A percentile compares a stretch with the other conserved stretches of the same genome.
phyloP scores from a whole-genome alignment of 257 asterid species.

The Paulownia fortunei region DNA sequence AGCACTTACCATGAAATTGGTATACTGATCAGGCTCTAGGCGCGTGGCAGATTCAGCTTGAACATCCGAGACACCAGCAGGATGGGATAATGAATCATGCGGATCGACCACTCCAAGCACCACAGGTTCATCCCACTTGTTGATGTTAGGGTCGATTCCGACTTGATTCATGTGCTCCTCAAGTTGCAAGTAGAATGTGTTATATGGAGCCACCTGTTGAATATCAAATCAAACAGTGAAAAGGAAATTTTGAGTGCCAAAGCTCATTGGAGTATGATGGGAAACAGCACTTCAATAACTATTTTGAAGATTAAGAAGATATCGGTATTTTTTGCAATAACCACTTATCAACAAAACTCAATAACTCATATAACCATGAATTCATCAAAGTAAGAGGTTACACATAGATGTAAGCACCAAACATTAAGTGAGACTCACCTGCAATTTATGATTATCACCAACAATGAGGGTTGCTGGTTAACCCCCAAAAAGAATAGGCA shows the following conservation, averaged over 20 bases:
- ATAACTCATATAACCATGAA: constrained; percentile 7
- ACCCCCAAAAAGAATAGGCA: constrained; percentile 95
- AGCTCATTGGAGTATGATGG: constrained; percentile 14
- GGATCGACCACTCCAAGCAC: no score
- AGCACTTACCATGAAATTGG: constrained; percentile 65
- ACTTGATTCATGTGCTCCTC: no score
- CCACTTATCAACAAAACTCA: constrained; percentile 13
- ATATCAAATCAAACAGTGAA: constrained; percentile 22
- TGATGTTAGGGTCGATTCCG: no score
- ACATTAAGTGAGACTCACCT: constrained; percentile 57
- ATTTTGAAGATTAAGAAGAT: constrained; percentile 10
- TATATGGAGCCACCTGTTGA: constrained; percentile 90
- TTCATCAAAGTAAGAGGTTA: constrained; percentile 4
- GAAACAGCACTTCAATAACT: background rate
- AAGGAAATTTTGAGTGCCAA: constrained; percentile 11
- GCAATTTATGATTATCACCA: constrained; percentile 98
- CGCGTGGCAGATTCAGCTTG: constrained; percentile 81
- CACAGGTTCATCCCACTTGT: no score
- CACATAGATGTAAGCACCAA: constrained; percentile 19
- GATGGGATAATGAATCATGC: no score
- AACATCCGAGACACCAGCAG: no score
- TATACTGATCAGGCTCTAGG: constrained; percentile 81
- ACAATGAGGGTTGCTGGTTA: constrained; percentile 94
- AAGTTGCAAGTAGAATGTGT: no score
- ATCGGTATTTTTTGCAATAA: background rate